Conservation (phyloP, 441 rosid genomes). For the Daphne laureola region DNA sequence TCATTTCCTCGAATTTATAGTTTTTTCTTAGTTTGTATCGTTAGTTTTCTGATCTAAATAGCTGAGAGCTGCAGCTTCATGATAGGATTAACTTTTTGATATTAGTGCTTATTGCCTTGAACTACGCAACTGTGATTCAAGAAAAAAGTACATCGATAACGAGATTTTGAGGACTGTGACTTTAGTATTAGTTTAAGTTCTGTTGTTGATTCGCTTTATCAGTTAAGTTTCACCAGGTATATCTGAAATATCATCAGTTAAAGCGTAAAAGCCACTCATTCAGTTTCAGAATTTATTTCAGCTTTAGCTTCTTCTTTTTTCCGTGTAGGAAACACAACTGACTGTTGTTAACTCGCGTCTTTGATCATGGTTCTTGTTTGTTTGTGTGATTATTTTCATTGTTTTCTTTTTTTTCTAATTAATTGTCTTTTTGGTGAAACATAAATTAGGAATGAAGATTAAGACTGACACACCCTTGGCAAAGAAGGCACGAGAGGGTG, state of each 20-base stretch:
- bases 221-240: too few relatives aligned
- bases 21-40: background rate
- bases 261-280: too few relatives aligned
- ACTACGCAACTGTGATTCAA: too few relatives aligned
- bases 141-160: too few relatives aligned
- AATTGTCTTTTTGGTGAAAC: background rate
- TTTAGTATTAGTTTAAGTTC: too few relatives aligned
- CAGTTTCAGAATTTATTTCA: background rate
- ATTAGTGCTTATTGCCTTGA: too few relatives aligned
- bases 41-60: background rate
- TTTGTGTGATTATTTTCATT: background rate
- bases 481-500: slow-evolving; percentile 96
- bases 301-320: background rate
- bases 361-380: background rate
- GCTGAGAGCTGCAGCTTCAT: too few relatives aligned
- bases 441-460: slow-evolving; percentile 78
- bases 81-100: too few relatives aligned
- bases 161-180: too few relatives aligned
- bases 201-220: too few relatives aligned
- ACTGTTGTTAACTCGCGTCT: background rate
- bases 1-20: background rate
- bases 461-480: slow-evolving; percentile 93
- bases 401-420: slow-evolving; percentile 1
- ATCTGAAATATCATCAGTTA: too few relatives aligned
- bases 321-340: background rate